Evolutionary conservation across 129 eudicot species (phyloP), one percentile per base, ranked within the genome.

Genomic region (Heracleum sosnowskyi): DNA sequence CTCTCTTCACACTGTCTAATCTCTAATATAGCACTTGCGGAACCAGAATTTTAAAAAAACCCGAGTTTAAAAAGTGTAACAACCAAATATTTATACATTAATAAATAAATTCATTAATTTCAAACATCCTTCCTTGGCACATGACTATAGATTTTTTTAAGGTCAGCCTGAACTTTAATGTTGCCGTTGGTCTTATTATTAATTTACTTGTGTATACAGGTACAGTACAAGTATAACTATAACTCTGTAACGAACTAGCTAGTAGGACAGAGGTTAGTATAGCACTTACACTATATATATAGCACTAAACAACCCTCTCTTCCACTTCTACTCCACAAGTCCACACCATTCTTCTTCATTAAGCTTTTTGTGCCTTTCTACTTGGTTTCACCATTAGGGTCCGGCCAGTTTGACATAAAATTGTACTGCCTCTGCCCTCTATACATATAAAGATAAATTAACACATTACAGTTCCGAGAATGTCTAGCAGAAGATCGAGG

Each of bases 401-500:
- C 33, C 68, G 68, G 68, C 68, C 33, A 33, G 72, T 49, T 42
- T 10, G 39, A 41, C 46, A 36, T 10, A 71, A 37, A n/a, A 22
- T 11, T 40, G 33, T 35, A 9, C 16, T 29, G 7, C 26, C 35
- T 62, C 69, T 55, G 5, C n/a, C n/a, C n/a, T n/a, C n/a, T n/a
- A n/a, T n/a, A n/a, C n/a, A n/a, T n/a, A n/a, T n/a, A n/a, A 0
- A 22, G 1, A 64, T 0, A 29, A 3, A 29, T 6, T 31, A 2
- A 35, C 44, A 69, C 44, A 36, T 28, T 15, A 36, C 40, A 69
- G 42, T 34, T 8, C 4, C 39, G 28, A 75, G 68, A 73, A 92
- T 91, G 98, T 91, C 98, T 15, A 79, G 89, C 76, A 86, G 95
- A 85, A 85, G 96, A 51, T 85, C 96, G 4, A 88, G 96, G 70